A percentile compares a stretch with the other conserved stretches of the same genome.
phyloP scores from a whole-genome alignment of 805 yeast species.

The Ogataea polymorpha region DNA sequence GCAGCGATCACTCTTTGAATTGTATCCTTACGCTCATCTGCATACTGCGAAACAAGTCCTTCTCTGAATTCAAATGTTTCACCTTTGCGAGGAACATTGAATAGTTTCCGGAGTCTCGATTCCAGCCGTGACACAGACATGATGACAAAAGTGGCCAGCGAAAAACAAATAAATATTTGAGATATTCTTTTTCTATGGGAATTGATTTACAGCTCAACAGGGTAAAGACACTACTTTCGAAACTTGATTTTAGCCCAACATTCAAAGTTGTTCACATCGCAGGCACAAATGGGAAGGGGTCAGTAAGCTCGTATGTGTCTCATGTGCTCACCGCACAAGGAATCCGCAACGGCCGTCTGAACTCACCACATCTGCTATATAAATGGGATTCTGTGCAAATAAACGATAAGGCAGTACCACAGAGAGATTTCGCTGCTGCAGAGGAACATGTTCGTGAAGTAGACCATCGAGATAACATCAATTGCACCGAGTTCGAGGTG shows the following conservation, averaged over 20 bases:
- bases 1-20: conserved; percentile 96
- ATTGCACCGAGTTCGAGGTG: conserved; percentile 86
- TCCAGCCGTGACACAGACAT: conserved; percentile 38
- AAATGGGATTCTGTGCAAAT: conserved; percentile 75
- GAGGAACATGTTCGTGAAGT: conserved; percentile 40
- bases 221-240: conserved; percentile 41
- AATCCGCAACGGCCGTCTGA: conserved; percentile 69
- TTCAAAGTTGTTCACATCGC: conserved; percentile 83
- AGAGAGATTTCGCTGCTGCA: conserved; percentile 41
- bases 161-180: conserved; percentile 1
- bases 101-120: conserved; percentile 50
- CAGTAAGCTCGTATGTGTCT: conserved; percentile 79
- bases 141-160: conserved; percentile 5
- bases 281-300: conserved; percentile 97
- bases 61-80: conserved; percentile 88
- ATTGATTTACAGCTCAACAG: conserved; percentile 61
- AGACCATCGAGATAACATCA: conserved; percentile 42
- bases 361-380: conserved; percentile 79
- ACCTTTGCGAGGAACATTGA: conserved; percentile 57
- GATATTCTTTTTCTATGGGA: conserved; percentile 33
- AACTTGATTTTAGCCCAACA: conserved; percentile 68
- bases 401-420: conserved; percentile 53
- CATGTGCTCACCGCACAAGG: conserved; percentile 52
- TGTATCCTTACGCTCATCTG: conserved; percentile 92
- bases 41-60: conserved; percentile 92